Base-by-base conservation (phyloP, 805 yeast genomes). In the Wickerhamomyces alni region DNA sequence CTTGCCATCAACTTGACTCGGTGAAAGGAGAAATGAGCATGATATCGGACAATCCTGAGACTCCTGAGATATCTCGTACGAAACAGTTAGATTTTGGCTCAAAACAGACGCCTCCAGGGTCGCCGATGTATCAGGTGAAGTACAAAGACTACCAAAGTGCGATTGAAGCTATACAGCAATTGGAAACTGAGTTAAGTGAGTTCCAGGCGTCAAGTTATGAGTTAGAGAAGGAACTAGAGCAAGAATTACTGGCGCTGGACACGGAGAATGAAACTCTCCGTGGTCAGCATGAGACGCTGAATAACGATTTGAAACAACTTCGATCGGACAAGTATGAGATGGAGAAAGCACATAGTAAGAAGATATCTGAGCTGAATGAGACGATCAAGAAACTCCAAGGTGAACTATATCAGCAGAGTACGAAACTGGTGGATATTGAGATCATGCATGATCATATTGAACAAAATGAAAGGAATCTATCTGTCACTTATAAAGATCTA, bases 181-280 rank as follows among this genome's bases (percentile, higher is more conserved):
- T 70, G 12, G 72, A 67, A 47, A 46, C 45, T 7, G 74, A 69
- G 45, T 50, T 71, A 16, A 56, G 51, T 17, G 75, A 70, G 45
- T 67, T 70, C 41, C 68, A 67, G 41, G 56, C 51, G 17, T 65
- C 72, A 6, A 65, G 72, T 33, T 55, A 60, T 35, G 76, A 70
- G 44, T 54, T 70, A 29, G 75, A 70, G 47, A 55, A 53, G 30
- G 75, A 69, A 38, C 52, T 70, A 26, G 76, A 70, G 50, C 57
- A 58, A 39, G 75, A 71, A 42, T 39, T 54, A 41, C 54, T 52
- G 29, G 71, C 63, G 9, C 33, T 55, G 10, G 59, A 53, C 32
- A 25, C 34, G n/a, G 48, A 50, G 16, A 59, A 61, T 21, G 51
- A 44, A 11, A 39, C 36, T 15, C 32, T 58, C 25, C 45, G 46